These are phyloP conservation scores for Verticillium longisporum DNA, from an alignment of 2,329 filamentous ascomycete genomes.

Conservation along the genomic window DNA sequence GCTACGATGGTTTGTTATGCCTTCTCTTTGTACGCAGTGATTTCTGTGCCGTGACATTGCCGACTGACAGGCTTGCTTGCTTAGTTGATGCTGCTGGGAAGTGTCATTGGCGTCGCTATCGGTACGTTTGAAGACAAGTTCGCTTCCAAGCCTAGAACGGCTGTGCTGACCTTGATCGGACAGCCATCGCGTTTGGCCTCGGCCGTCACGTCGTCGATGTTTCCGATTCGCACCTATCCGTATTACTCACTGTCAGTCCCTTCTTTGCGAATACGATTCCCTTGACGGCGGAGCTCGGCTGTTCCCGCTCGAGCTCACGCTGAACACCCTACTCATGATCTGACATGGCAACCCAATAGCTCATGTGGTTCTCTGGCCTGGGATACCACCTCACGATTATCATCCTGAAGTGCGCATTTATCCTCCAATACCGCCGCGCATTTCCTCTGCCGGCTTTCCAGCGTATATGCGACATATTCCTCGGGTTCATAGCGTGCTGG, in stretches of 20 bases:
- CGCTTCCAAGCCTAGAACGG: background rate
- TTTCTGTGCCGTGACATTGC: too few species aligned
- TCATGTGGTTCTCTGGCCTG: background rate
- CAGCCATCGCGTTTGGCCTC: background rate
- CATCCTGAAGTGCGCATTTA: conserved; percentile 25
- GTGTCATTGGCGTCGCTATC: background rate
- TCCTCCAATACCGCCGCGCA: conserved; percentile 29
- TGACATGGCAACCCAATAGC: background rate
- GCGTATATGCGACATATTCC: conserved; percentile 8
- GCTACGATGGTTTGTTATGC: background rate
- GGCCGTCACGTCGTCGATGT: background rate
- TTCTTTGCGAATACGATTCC: background rate
- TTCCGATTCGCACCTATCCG: background rate
- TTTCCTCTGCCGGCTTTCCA: conserved; percentile 11
- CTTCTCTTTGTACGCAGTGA: too few species aligned
- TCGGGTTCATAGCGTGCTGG: conserved; percentile 8
- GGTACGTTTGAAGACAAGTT: background rate
- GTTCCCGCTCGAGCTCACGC: background rate
- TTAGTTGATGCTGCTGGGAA: background rate
- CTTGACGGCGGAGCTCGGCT: background rate
- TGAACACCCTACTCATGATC: background rate
- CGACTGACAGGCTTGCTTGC: background rate
- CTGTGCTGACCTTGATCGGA: background rate
- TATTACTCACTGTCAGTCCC: background rate
- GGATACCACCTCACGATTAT: conserved; percentile 20